These are phyloP conservation scores for Trichophyton simii DNA, from an alignment of 2,329 filamentous ascomycete species.

Conservation along the genomic window DNA sequence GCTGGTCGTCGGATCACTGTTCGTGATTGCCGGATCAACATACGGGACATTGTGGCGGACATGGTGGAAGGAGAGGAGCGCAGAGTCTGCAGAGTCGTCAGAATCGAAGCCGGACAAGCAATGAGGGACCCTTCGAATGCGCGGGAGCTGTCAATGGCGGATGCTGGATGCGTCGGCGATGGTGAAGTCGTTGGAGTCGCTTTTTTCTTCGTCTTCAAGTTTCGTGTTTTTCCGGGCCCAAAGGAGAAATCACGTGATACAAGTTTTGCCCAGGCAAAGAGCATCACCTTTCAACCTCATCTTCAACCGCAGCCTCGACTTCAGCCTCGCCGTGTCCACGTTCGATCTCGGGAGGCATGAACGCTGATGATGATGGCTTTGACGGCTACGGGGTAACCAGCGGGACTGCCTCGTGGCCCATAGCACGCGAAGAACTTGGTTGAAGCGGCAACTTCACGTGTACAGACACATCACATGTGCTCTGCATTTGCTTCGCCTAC, in stretches of 20 bases:
- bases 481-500: not conserved
- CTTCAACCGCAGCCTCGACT: not conserved
- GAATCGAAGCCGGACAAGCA: constrained; percentile 15
- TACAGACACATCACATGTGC: not conserved
- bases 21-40: constrained; percentile 36
- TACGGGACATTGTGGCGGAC: constrained; percentile 33
- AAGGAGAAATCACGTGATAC: not conserved
- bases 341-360: not conserved
- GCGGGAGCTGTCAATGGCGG: constrained; percentile 30
- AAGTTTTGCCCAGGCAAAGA: too few species aligned
- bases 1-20: constrained; percentile 34
- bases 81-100: constrained; percentile 4
- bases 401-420: not conserved
- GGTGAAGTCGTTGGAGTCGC: not conserved
- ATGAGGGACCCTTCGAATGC: constrained; percentile 19
- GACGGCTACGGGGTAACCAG: not conserved
- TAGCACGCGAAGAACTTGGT: not conserved
- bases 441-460: not conserved
- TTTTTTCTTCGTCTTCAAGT: not conserved
- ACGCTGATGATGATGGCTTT: not conserved
- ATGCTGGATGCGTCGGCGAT: constrained; percentile 1
- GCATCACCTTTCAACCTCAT: not conserved
- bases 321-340: not conserved
- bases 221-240: not conserved
- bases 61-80: constrained; percentile 24